A percentile compares a stretch with the other conserved stretches of the same genome.
These are phyloP conservation scores for Mortierella sp. DNA, from an alignment of 371 early-diverging fungal genomes.

Conservation along the genomic window DNA sequence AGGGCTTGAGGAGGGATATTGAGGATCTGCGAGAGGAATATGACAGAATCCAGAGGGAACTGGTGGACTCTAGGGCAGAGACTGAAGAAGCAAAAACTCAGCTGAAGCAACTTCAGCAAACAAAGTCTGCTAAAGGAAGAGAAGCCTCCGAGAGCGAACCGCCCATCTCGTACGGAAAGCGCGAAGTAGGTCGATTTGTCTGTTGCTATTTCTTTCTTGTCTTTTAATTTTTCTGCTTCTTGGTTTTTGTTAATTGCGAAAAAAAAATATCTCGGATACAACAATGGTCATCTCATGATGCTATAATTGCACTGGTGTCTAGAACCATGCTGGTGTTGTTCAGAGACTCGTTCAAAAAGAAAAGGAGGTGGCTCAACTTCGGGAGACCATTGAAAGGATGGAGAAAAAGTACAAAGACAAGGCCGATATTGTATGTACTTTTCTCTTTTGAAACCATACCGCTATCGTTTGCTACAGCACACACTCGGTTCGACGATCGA, in stretches of 20 bases:
- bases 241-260: background rate
- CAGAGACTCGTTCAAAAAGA: conserved; percentile 55
- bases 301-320: background rate
- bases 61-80: conserved; percentile 23
- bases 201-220: background rate
- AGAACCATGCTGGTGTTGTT: conserved; percentile 56
- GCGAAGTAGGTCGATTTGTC: conserved; percentile 30
- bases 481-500: too few relatives aligned
- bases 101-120: conserved; percentile 13
- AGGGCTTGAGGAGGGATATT: conserved; percentile 34
- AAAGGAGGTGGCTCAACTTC: conserved; percentile 53
- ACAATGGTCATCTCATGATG: too few relatives aligned
- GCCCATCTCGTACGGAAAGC: conserved; percentile 21
- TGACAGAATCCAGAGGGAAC: conserved; percentile 25
- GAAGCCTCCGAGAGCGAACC: conserved; percentile 37
- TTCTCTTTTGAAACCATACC: background rate
- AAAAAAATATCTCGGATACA: too few relatives aligned
- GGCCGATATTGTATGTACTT: conserved; percentile 24
- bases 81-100: conserved; percentile 38
- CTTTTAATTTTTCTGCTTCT: background rate
- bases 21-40: conserved; percentile 42
- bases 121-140: conserved; percentile 2
- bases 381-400: conserved; percentile 51
- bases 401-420: conserved; percentile 54
- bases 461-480: background rate